Conservation (phyloP, 768 basidiomycete genomes). For the Tulasnella sp. region DNA sequence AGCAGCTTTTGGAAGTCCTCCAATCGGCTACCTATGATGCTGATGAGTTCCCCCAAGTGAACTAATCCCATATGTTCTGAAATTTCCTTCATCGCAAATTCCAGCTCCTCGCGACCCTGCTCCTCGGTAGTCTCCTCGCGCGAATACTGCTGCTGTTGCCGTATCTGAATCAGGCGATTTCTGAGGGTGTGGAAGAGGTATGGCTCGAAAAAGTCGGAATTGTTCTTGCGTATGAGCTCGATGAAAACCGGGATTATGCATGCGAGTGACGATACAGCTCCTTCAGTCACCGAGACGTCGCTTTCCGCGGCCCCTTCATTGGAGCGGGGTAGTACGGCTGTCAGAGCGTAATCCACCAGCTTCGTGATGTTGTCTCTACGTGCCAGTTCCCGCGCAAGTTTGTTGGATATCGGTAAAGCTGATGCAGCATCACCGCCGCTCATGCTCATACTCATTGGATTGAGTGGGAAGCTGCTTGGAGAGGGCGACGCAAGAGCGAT, state of each 20-base stretch:
- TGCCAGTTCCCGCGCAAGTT: constrained; percentile 81
- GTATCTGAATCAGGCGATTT: constrained; percentile 78
- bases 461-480: constrained; percentile 51
- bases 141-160: constrained; percentile 42
- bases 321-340: constrained; percentile 38
- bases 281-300: neutral
- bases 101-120: constrained; percentile 53
- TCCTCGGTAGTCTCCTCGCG: constrained; percentile 29
- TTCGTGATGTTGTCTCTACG: constrained; percentile 55
- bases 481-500: constrained; percentile 90
- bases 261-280: constrained; percentile 56
- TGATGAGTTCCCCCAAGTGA: constrained; percentile 72
- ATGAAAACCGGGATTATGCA: constrained; percentile 82
- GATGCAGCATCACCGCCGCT: constrained; percentile 23
- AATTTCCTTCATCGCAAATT: constrained; percentile 67
- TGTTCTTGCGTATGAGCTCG: constrained; percentile 93
- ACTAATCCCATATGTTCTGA: constrained; percentile 82
- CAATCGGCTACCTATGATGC: constrained; percentile 57
- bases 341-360: constrained; percentile 65
- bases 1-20: constrained; percentile 60
- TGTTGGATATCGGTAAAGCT: constrained; percentile 60
- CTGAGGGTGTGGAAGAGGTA: constrained; percentile 91
- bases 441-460: constrained; percentile 49
- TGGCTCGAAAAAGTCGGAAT: constrained; percentile 97
- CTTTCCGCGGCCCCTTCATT: neutral